These are phyloP conservation scores for Pelargonium fulgidum DNA, from an alignment of 441 rosid genomes.

Conservation along the genomic window DNA sequence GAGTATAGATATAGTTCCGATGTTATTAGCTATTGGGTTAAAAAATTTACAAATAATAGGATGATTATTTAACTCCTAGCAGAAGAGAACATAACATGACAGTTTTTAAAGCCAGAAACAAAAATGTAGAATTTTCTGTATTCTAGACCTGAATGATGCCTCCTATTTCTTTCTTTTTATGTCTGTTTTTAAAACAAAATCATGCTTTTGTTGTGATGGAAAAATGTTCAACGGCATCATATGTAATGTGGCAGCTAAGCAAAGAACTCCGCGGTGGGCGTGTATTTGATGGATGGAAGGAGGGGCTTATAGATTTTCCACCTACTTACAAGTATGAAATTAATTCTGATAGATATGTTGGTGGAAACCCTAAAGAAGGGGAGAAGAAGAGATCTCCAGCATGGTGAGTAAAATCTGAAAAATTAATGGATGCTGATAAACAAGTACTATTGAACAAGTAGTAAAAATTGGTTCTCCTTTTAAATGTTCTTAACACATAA, in stretches of 20 bases:
- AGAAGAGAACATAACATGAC: no score
- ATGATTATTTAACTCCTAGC: background rate
- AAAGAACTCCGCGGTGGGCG: slow-evolving; percentile 64
- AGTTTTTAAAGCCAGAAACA: no score
- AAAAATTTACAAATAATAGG: background rate
- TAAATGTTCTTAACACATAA: no score
- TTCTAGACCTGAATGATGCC: no score
- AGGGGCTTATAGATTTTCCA: slow-evolving; percentile 73
- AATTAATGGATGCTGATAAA: background rate
- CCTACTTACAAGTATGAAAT: slow-evolving; percentile 96
- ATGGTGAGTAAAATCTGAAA: slow-evolving; percentile 44
- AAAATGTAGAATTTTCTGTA: no score
- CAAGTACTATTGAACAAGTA: background rate
- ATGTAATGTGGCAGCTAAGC: slow-evolving; percentile 45
- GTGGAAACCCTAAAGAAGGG: slow-evolving; percentile 68
- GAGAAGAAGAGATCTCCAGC: slow-evolving; percentile 97
- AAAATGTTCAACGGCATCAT: slow-evolving; percentile 16
- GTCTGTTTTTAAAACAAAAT: background rate
- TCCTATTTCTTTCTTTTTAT: no score
- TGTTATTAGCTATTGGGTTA: background rate
- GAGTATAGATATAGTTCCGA: background rate
- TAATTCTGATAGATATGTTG: slow-evolving; percentile 67
- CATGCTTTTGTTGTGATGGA: background rate
- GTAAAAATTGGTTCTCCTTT: background rate
- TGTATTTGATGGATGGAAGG: slow-evolving; percentile 90